Evolutionary conservation across 2,329 filamentous ascomycete genomes (phyloP).

Genomic region (Thelonectria olida): DNA sequence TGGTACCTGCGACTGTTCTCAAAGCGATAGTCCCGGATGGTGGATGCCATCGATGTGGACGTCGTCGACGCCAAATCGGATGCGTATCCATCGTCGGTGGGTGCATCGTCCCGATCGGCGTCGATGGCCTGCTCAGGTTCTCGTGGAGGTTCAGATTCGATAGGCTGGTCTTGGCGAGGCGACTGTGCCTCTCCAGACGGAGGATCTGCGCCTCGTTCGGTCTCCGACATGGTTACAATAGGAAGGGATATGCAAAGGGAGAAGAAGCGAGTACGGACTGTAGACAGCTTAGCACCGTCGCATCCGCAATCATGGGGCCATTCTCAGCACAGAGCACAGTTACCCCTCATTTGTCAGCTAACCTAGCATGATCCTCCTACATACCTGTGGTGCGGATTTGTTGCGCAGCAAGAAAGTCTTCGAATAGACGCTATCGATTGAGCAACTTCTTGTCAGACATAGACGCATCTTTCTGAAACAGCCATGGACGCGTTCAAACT

Average conservation of each 20-base stretch:
- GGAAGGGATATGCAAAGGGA: neutral
- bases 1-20: constrained; percentile 55
- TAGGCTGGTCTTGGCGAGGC: constrained; percentile 22
- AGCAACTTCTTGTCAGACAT: neutral
- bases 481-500: constrained; percentile 28
- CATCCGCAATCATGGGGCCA: constrained; percentile 12
- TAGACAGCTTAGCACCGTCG: neutral
- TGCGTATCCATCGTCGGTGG: constrained; percentile 29
- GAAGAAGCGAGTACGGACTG: neutral
- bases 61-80: constrained; percentile 14
- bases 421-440: neutral
- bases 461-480: neutral
- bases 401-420: neutral
- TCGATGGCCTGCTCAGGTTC: constrained; percentile 7
- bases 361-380: too few species aligned
- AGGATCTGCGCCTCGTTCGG: neutral
- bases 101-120: constrained; percentile 3
- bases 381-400: neutral
- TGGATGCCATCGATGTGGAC: constrained; percentile 38
- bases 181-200: neutral
- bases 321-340: neutral
- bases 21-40: constrained; percentile 51
- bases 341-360: constrained; percentile 17
- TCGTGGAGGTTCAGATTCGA: constrained; percentile 18
- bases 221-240: constrained; percentile 5